Evolutionary conservation across 179 eudicot genomes (phyloP).

Genomic region (Pouteria campechiana): DNA sequence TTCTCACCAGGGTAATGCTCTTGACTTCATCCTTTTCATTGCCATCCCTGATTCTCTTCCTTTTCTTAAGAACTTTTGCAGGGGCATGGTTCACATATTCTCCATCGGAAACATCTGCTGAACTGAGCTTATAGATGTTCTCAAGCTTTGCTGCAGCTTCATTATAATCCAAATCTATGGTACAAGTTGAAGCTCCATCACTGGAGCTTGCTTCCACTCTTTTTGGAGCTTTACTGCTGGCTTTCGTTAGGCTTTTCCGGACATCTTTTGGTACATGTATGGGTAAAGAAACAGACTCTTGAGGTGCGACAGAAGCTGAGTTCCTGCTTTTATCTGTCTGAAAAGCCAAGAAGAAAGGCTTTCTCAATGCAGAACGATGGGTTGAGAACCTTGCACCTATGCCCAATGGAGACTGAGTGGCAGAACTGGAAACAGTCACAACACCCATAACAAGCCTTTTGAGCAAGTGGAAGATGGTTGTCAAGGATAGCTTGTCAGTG

Average conservation of each 20-base stretch:
- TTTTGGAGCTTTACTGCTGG: conserved; percentile 30
- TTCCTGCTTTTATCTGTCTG: conserved; percentile 42
- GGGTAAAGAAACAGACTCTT: conserved; percentile 32
- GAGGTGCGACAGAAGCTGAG: conserved; percentile 36
- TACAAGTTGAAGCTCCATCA: conserved; percentile 29
- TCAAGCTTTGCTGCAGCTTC: conserved; percentile 95
- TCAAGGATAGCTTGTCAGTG: no score
- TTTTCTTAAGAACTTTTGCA: conserved; percentile 22
- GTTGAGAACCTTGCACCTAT: conserved; percentile 33
- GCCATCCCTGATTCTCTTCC: conserved; percentile 22
- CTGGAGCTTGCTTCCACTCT: conserved; percentile 29
- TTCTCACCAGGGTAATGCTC: conserved; percentile 36
- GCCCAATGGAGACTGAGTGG: conserved; percentile 64
- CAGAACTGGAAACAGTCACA: conserved; percentile 84
- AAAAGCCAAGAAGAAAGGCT: conserved; percentile 43
- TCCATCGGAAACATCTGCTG: conserved; percentile 16
- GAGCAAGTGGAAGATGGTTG: no score
- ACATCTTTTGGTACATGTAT: conserved; percentile 41
- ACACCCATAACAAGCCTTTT: conserved; percentile 73
- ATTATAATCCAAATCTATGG: conserved; percentile 52
- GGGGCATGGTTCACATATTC: conserved; percentile 18
- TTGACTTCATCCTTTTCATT: conserved; percentile 18
- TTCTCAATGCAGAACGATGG: conserved; percentile 27
- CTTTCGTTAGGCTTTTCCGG: conserved; percentile 36
- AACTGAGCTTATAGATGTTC: conserved; percentile 55